Conservation (phyloP, 2,329 filamentous ascomycete genomes). For the Talaromyces sp. region DNA sequence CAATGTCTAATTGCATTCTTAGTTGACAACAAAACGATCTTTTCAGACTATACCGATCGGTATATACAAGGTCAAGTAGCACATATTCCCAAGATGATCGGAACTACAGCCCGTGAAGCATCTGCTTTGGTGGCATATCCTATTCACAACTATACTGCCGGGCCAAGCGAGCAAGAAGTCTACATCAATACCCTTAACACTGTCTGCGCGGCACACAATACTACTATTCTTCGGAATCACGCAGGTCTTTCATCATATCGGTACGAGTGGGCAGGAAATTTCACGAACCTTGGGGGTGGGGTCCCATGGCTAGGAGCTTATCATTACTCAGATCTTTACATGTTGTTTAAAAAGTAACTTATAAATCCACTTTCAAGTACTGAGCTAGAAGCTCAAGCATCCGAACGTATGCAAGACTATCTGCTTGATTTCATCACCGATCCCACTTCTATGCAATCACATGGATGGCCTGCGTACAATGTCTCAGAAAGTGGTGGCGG, state of each 20-base stretch:
- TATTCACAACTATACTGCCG: background rate
- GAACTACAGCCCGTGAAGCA: background rate
- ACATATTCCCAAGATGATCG: background rate
- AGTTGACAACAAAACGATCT: background rate
- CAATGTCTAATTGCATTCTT: background rate
- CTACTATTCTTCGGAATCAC: conserved; percentile 17
- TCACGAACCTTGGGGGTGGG: conserved; percentile 31
- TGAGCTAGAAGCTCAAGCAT: background rate
- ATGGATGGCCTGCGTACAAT: background rate
- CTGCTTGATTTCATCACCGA: background rate
- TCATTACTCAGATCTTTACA: background rate
- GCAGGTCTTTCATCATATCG: conserved; percentile 30
- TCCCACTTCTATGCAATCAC: background rate
- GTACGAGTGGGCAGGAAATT: conserved; percentile 37
- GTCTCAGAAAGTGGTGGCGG: background rate
- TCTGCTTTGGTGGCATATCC: background rate
- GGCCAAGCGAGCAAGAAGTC: conserved; percentile 7
- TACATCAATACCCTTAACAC: conserved; percentile 11
- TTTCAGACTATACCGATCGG: background rate
- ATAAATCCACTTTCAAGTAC: background rate
- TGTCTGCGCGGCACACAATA: conserved; percentile 23
- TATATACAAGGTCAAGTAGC: background rate
- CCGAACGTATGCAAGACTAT: background rate
- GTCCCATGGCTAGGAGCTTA: conserved; percentile 7
- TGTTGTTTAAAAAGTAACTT: background rate